Conservation (phyloP, 257 asterid species). For the Solanum paucissectum region DNA sequence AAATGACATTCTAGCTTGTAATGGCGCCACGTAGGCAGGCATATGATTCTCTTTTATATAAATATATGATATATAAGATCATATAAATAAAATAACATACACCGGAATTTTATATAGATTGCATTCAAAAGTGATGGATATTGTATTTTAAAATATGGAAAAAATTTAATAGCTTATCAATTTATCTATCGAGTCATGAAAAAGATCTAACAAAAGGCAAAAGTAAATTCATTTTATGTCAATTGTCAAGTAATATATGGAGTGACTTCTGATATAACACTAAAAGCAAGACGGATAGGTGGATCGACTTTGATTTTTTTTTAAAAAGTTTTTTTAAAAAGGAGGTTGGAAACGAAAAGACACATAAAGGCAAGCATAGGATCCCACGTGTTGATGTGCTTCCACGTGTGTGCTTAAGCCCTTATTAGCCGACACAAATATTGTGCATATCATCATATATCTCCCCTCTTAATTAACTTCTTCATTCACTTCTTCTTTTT, state of each 20-base stretch:
- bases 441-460: background rate
- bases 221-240: too few species aligned
- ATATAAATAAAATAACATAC: too few species aligned
- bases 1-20: too few species aligned
- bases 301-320: background rate
- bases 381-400: conserved; percentile 11
- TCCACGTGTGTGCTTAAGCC: conserved; percentile 25
- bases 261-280: too few species aligned
- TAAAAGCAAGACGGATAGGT: too few species aligned
- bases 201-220: too few species aligned
- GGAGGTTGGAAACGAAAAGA: background rate
- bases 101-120: background rate
- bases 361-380: background rate
- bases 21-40: too few species aligned
- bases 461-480: background rate
- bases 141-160: background rate
- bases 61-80: background rate
- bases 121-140: background rate
- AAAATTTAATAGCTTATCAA: too few species aligned
- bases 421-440: conserved; percentile 19
- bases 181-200: too few species aligned
- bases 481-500: background rate
- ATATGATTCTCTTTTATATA: too few species aligned
- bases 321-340: background rate
- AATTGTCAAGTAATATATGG: too few species aligned